Base-by-base conservation (phyloP, 768 basidiomycete species). In the Psilocybe subaeruginosa region DNA sequence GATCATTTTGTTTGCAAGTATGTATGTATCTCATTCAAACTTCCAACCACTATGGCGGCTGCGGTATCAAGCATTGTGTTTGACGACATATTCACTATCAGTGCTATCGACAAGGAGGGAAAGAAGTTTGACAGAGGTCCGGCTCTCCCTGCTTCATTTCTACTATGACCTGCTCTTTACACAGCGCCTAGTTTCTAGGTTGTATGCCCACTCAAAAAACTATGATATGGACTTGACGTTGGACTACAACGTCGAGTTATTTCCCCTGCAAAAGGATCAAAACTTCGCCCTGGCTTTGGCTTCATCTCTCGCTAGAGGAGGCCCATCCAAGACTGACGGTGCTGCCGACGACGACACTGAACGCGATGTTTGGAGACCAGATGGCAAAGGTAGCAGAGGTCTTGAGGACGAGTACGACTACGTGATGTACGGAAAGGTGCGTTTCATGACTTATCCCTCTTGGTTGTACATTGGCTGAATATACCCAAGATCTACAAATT, bases 381-480 rank as follows among this genome's bases (percentile, higher is more conserved):
- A 93, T 70, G 89, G 89, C 39, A 95, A 89, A 75, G 93, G 85
- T 12, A 83, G 81, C 66, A 82, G 69, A 58, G 96, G 89, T 9
- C 73, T 99, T 29, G 97, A 98, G 64, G 91, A 95, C 60, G 95
- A 99, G 66, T 99, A 95, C 70, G 96, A 98, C 70, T 99, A 99
- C 80, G 97, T 99, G 66, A 98, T 98, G 95, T 95, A 93, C 73
- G 97, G 97, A 33, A 99, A 96, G 88, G 95, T 96, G 65, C 60
- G 82, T 68, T 19, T 47, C 55, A 19, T 33, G 17, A 4, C 16
- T 35, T 29, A 19, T 39, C 11, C 8, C 19, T n/a, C 2, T 16
- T 11, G 35, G 8, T 17, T 11, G 1, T 19, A 12, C 30, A 4
- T 30, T 7, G 9, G 35, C 53, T 54, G 55, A 56, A 60, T 19